Base-by-base conservation (phyloP, 1,284 basidiomycete genomes). In the Coniophora puteana region DNA sequence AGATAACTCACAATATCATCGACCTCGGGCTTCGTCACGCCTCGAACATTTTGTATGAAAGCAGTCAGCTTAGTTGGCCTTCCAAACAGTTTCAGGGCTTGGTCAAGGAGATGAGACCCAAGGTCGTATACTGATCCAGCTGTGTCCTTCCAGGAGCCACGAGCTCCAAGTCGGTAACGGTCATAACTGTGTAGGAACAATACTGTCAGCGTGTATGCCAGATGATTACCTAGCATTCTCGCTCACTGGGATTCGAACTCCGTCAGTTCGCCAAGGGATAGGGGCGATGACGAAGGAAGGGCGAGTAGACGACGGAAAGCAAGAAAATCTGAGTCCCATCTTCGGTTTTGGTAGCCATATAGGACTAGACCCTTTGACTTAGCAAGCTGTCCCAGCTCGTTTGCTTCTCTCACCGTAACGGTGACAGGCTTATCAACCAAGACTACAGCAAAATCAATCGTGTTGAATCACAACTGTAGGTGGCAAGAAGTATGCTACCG, bases 391-490 rank as follows among this genome's bases (percentile, higher is more conserved):
- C 76, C 76, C 23, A 93, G 76, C 48, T 88, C 80, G 46, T 66
- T 66, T 1, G 87, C 88, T 59, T 93, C 74, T 14, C 64, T 63
- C 4, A 68, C 68, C 0, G 80, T 84, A 1, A 85, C 72, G 2
- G 84, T 83, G 16, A 92, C 72, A 2, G 91, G 91, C 60, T 93
- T 93, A 61, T 93, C 91, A 31, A 91, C 78, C 35, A 93, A 78
- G 17, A 80, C 80, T 85, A 45, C 16, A 36, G 27, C 32, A n/a
- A 11, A 30, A n/a, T 41, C 3, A 40, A 16, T 17, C 25, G 13
- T 4, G 21, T 17, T 44, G 52, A 14, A 46, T 23, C 4, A 17
- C n/a, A 28, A 14, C 37, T 29, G 25, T 33, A 12, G 16, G 21
- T 35, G 18, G 18, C 8, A 12, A 14, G 22, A 3, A 25, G 21